phyloP scores from a whole-genome alignment of 805 yeast genomes.

The Komagataella pseudopastoris region DNA sequence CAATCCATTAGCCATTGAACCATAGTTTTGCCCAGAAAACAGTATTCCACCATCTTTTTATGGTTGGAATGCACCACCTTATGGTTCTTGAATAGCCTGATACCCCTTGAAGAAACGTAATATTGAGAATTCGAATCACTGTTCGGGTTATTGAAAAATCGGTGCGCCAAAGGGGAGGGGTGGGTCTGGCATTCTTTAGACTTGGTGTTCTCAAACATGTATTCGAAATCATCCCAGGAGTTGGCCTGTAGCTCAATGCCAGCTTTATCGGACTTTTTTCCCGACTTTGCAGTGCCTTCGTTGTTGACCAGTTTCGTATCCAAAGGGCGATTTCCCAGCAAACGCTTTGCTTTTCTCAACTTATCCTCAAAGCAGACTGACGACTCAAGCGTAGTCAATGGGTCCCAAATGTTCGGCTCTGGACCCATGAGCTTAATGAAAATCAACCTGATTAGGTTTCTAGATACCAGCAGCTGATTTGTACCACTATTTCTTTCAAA shows the following conservation, averaged over 20 bases:
- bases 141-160: slow-evolving; percentile 78
- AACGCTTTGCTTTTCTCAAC: not conserved
- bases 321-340: not conserved
- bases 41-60: slow-evolving; percentile 21
- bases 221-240: not conserved
- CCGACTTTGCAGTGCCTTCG: not conserved
- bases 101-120: slow-evolving; percentile 52
- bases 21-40: slow-evolving; percentile 63
- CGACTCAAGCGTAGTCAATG: slow-evolving; percentile 35
- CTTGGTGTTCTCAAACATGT: not conserved
- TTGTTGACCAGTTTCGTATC: not conserved
- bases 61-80: slow-evolving; percentile 11
- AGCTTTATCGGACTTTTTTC: not conserved
- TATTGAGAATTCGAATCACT: slow-evolving; percentile 75
- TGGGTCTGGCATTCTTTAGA: not conserved
- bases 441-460: slow-evolving; percentile 48
- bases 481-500: slow-evolving; percentile 52
- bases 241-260: not conserved
- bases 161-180: slow-evolving; percentile 59
- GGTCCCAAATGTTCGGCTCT: slow-evolving; percentile 57
- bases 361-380: not conserved
- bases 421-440: slow-evolving; percentile 54
- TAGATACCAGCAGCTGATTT: slow-evolving; percentile 49
- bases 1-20: slow-evolving; percentile 89
- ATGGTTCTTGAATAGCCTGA: slow-evolving; percentile 39